Conservation (phyloP, 352 stramenopile species). For the Globisporangium solare region DNA sequence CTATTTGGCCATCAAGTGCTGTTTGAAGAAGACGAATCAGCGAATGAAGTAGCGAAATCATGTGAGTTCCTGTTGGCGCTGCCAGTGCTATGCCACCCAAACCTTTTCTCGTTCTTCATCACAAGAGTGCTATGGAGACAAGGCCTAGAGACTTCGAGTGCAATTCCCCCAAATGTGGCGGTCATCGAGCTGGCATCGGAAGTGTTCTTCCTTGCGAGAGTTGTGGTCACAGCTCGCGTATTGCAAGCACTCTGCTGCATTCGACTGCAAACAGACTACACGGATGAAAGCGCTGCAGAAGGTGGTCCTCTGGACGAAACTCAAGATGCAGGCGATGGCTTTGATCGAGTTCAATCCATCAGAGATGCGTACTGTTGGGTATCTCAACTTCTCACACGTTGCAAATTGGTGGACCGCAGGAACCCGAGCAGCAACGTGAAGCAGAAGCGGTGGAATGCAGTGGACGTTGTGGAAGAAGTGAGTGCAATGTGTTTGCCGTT, state of each 20-base stretch:
- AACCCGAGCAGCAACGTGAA: neutral
- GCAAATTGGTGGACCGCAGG: constrained; percentile 21
- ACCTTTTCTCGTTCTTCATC: constrained; percentile 49
- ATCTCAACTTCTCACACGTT: constrained; percentile 38
- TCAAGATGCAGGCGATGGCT: constrained; percentile 19
- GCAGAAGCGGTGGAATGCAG: constrained; percentile 18
- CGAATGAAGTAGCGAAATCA: constrained; percentile 6
- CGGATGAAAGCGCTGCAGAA: constrained; percentile 1
- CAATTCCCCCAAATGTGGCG: constrained; percentile 26
- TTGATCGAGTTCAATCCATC: constrained; percentile 53
- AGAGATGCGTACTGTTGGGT: constrained; percentile 51
- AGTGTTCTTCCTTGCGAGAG: constrained; percentile 47
- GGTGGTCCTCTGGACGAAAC: neutral
- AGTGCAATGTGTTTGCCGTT: constrained; percentile 46
- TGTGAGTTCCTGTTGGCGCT: constrained; percentile 19
- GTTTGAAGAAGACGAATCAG: constrained; percentile 47
- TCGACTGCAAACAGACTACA: constrained; percentile 11
- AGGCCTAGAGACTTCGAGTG: constrained; percentile 14
- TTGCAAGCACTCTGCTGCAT: constrained; percentile 51
- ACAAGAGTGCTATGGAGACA: constrained; percentile 44
- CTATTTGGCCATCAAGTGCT: constrained; percentile 74
- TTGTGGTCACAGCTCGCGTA: constrained; percentile 55
- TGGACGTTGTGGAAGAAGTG: constrained; percentile 35
- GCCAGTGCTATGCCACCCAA: constrained; percentile 45
- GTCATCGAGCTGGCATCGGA: constrained; percentile 42